These are phyloP conservation scores for Solanum verrucosum DNA, from an alignment of 257 asterid genomes.

Conservation along the genomic window DNA sequence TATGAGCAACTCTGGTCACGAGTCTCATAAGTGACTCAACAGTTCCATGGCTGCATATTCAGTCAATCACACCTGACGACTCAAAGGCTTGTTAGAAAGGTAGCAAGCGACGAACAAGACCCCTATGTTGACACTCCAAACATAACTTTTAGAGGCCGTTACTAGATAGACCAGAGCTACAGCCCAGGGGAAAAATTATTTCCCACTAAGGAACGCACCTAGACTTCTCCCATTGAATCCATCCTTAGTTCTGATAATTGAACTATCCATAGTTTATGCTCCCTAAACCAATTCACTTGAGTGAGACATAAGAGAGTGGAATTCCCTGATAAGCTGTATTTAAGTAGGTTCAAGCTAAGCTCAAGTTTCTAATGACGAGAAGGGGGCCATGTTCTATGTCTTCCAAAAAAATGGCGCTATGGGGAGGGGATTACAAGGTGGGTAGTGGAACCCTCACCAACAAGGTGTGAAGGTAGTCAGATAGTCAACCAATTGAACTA, in stretches of 20 bases:
- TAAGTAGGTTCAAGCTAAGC: neutral
- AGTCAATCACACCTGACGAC: neutral
- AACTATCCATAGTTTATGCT: neutral
- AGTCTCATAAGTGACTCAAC: neutral
- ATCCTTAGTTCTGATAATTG: neutral
- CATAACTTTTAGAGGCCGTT: neutral
- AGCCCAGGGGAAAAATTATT: neutral
- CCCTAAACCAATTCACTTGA: neutral
- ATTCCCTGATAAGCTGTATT: neutral
- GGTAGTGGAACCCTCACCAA: neutral
- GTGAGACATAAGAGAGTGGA: neutral
- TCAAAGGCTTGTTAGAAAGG: neutral
- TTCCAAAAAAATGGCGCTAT: neutral
- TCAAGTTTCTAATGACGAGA: neutral
- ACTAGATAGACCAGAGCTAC: neutral
- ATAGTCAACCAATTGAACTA: neutral
- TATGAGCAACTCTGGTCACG: neutral
- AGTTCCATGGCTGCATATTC: neutral
- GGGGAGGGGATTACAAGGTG: neutral
- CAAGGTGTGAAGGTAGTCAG: neutral
- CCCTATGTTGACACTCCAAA: neutral
- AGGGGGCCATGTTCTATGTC: neutral
- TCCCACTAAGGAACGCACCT: neutral
- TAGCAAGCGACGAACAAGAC: neutral
- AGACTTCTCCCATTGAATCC: neutral